Evolutionary conservation across 805 yeast species (phyloP).

Genomic region (Ogataea nonfermentans): DNA sequence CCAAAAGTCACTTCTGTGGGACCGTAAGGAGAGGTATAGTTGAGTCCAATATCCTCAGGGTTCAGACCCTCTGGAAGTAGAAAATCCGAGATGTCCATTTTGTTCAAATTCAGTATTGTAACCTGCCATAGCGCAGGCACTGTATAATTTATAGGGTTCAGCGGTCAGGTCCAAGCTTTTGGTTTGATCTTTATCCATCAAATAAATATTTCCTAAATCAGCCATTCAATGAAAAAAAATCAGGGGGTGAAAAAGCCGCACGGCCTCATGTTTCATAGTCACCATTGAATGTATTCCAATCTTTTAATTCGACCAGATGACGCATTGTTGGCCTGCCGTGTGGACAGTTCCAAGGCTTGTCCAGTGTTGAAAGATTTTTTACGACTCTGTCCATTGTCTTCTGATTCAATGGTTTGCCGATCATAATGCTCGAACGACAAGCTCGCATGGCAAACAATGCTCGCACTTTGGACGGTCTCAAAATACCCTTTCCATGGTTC

Average conservation of each 20-base stretch:
- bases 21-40: constrained; percentile 45
- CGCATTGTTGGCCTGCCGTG: constrained; percentile 98
- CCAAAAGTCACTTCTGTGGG: constrained; percentile 36
- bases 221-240: constrained; percentile 25
- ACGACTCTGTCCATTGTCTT: constrained; percentile 70
- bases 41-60: constrained; percentile 29
- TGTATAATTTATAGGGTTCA: constrained; percentile 2
- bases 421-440: constrained; percentile 91
- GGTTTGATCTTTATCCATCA: constrained; percentile 4
- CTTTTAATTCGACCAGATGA: constrained; percentile 65
- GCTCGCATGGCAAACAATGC: constrained; percentile 93
- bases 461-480: constrained; percentile 75
- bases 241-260: not conserved
- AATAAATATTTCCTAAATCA: constrained; percentile 31
- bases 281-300: constrained; percentile 42
- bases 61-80: constrained; percentile 21
- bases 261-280: constrained; percentile 36
- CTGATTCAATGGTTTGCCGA: constrained; percentile 66
- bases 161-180: not conserved
- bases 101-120: too few relatives aligned
- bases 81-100: constrained; percentile 7
- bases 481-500: constrained; percentile 39
- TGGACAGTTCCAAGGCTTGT: constrained; percentile 96
- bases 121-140: not conserved
- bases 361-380: constrained; percentile 61